phyloP scores from a whole-genome alignment of 2,329 filamentous ascomycete genomes.

The Bisporella sp. region DNA sequence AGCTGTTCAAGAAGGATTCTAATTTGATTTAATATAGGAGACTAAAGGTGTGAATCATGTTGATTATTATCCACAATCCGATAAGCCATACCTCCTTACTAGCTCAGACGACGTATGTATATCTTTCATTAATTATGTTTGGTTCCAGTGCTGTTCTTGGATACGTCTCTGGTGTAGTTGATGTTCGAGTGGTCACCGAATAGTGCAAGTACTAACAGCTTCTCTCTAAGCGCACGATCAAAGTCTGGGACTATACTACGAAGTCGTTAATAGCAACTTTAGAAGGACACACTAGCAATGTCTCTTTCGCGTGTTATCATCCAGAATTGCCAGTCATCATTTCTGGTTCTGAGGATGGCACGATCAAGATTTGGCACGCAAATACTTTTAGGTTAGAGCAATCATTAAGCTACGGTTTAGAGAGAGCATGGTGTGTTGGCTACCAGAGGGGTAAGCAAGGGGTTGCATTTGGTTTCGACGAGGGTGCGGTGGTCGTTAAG shows the following conservation, averaged over 20 bases:
- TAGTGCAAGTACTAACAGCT: neutral
- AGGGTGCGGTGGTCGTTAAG: constrained; percentile 95
- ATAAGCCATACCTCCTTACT: constrained; percentile 84
- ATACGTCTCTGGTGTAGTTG: too few species aligned
- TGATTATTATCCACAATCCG: constrained; percentile 74
- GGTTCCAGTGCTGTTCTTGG: too few species aligned
- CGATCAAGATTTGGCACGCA: constrained; percentile 96
- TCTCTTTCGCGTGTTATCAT: constrained; percentile 97
- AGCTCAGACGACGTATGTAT: constrained; percentile 74
- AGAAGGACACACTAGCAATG: constrained; percentile 95
- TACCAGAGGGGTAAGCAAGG: constrained; percentile 94
- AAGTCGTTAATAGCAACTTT: constrained; percentile 95
- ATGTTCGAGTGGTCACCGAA: neutral
- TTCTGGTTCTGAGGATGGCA: constrained; percentile 94
- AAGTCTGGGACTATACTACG: constrained; percentile 98
- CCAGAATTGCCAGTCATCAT: constrained; percentile 96
- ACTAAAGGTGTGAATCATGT: constrained; percentile 97
- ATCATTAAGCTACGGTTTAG: constrained; percentile 89
- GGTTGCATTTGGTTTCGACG: constrained; percentile 92
- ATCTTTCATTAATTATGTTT: neutral
- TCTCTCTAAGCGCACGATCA: constrained; percentile 63
- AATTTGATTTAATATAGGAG: constrained; percentile 51
- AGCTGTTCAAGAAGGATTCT: neutral
- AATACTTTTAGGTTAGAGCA: constrained; percentile 97
- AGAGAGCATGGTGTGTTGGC: constrained; percentile 94